Conservation (phyloP, 192 early-diverging fungal genomes). For the Spinellus fusiger region DNA sequence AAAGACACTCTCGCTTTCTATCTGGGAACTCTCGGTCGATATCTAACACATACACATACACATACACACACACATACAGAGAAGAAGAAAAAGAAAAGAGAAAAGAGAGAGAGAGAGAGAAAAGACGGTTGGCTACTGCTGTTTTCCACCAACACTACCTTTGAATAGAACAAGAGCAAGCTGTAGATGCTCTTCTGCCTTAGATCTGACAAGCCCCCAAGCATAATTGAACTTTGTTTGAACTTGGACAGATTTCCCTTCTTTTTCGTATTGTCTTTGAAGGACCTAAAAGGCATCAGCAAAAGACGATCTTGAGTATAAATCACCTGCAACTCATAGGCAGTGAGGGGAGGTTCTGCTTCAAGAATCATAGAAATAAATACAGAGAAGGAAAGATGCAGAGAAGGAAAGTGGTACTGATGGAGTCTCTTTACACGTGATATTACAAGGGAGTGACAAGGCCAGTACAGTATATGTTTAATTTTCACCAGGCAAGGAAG, state of each 20-base stretch:
- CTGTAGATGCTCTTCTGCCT: conserved; percentile 59
- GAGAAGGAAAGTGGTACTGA: no score
- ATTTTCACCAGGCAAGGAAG: no score
- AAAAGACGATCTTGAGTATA: neutral
- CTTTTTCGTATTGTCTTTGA: conserved; percentile 64
- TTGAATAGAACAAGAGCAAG: conserved; percentile 70
- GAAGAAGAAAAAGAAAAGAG: no score
- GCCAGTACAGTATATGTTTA: no score
- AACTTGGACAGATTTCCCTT: conserved; percentile 56
- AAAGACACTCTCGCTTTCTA: conserved; percentile 89
- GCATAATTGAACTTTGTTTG: conserved; percentile 98
- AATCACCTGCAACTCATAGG: conserved; percentile 22
- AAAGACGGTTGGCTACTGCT: neutral
- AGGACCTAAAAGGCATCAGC: conserved; percentile 47
- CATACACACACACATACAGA: neutral
- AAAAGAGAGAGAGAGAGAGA: no score
- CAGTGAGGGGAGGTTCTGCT: conserved; percentile 16
- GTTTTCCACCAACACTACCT: conserved; percentile 55
- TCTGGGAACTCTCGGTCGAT: conserved; percentile 80
- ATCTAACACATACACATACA: conserved; percentile 44
- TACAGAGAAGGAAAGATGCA: no score
- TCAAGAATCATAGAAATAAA: conserved; percentile 19
- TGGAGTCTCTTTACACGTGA: no score
- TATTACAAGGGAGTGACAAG: no score
- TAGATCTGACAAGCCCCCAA: conserved; percentile 82